Conservation (phyloP, 2,329 filamentous ascomycete genomes). For the Sporothrix globosa region DNA sequence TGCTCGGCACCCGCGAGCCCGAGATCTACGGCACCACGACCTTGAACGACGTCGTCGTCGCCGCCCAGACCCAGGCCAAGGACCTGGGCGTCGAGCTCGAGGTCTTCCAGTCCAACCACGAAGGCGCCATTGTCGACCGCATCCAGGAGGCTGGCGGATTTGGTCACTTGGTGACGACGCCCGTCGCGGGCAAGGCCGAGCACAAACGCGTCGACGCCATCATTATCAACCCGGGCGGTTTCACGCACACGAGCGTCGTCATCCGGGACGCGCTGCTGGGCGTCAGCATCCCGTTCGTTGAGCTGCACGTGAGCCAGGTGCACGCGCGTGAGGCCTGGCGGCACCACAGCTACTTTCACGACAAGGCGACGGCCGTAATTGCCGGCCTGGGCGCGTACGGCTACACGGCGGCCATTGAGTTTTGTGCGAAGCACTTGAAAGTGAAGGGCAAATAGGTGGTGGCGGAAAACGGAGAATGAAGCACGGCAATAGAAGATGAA, state of each 20-base stretch:
- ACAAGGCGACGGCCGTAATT: slow-evolving; percentile 75
- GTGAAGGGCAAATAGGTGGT: slow-evolving; percentile 39
- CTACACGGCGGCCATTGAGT: slow-evolving; percentile 64
- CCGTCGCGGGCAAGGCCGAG: background rate
- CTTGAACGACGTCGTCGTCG: slow-evolving; percentile 61
- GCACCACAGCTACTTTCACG: slow-evolving; percentile 71
- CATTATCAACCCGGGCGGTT: slow-evolving; percentile 75
- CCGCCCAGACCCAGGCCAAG: slow-evolving; percentile 54
- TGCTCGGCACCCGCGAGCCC: slow-evolving; percentile 75
- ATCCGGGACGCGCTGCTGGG: slow-evolving; percentile 73
- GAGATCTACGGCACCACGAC: slow-evolving; percentile 72
- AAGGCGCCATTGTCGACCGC: slow-evolving; percentile 73
- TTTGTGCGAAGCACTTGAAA: slow-evolving; percentile 53
- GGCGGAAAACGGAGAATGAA: background rate
- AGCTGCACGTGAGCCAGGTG: slow-evolving; percentile 77
- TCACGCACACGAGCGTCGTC: slow-evolving; percentile 76
- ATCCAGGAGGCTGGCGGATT: slow-evolving; percentile 56
- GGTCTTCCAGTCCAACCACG: slow-evolving; percentile 75
- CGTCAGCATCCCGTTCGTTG: slow-evolving; percentile 72
- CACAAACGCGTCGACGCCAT: slow-evolving; percentile 59
- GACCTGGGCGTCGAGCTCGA: slow-evolving; percentile 54
- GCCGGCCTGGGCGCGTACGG: slow-evolving; percentile 68
- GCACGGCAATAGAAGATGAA: background rate
- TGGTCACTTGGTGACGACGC: slow-evolving; percentile 2
- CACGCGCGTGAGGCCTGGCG: slow-evolving; percentile 71